These are phyloP conservation scores for Candida ovalis DNA, from an alignment of 805 yeast genomes.

Conservation along the genomic window DNA sequence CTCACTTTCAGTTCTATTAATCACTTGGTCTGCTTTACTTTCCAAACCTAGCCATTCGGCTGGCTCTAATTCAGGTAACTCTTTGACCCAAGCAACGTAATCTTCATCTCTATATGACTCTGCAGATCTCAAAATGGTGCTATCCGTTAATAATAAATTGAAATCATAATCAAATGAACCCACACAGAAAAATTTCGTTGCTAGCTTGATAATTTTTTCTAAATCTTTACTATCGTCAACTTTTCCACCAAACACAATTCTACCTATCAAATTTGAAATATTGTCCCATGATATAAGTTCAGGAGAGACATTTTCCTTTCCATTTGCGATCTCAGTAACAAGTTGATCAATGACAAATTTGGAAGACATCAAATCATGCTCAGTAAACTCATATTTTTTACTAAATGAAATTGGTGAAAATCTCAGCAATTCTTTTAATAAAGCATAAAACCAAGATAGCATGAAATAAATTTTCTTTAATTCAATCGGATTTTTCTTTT, in stretches of 20 bases:
- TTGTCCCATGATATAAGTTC: slow-evolving; percentile 52
- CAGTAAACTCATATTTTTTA: slow-evolving; percentile 64
- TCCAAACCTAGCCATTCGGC: slow-evolving; percentile 28
- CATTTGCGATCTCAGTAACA: slow-evolving; percentile 26
- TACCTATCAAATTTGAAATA: slow-evolving; percentile 45
- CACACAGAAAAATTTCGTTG: slow-evolving; percentile 35
- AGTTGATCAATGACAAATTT: slow-evolving; percentile 39
- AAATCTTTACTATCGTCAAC: slow-evolving; percentile 42
- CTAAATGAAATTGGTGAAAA: slow-evolving; percentile 62
- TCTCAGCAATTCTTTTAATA: slow-evolving; percentile 54
- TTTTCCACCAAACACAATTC: slow-evolving; percentile 66
- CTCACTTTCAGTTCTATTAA: slow-evolving; percentile 6
- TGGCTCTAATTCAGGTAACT: slow-evolving; percentile 49
- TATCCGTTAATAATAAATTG: slow-evolving; percentile 35
- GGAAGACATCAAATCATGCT: slow-evolving; percentile 61
- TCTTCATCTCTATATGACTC: slow-evolving; percentile 37
- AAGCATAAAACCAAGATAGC: slow-evolving; percentile 67
- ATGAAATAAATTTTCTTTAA: slow-evolving; percentile 47
- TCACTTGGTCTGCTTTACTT: slow-evolving; percentile 6
- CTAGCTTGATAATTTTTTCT: slow-evolving; percentile 32
- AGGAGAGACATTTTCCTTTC: slow-evolving; percentile 39
- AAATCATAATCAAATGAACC: slow-evolving; percentile 40
- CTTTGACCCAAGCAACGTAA: slow-evolving; percentile 46
- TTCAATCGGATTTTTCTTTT: slow-evolving; percentile 36
- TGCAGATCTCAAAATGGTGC: slow-evolving; percentile 38